Conservation (phyloP, 2,329 filamentous ascomycete species). For the Alternaria brassicicola region DNA sequence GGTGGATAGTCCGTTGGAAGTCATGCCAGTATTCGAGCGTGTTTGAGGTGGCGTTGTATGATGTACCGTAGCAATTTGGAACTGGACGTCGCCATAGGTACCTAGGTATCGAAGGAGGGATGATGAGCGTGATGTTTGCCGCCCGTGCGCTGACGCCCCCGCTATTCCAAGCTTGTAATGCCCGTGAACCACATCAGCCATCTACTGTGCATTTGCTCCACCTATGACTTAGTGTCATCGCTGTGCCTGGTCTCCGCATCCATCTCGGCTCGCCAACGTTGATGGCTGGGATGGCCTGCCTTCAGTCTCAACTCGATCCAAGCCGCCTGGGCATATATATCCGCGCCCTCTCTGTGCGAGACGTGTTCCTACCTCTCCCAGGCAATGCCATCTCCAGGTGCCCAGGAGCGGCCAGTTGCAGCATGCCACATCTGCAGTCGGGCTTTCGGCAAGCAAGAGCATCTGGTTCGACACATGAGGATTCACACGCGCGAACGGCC, state of each 20-base stretch:
- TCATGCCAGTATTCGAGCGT: conserved; percentile 56
- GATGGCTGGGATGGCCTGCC: background rate
- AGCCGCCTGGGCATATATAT: background rate
- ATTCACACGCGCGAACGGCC: conserved; percentile 21
- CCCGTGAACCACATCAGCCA: background rate
- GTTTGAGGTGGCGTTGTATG: background rate
- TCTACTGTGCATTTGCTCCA: background rate
- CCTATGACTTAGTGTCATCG: background rate
- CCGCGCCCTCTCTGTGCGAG: background rate
- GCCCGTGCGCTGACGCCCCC: background rate
- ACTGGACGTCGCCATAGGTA: background rate
- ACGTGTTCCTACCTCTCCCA: background rate
- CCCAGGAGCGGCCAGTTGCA: background rate
- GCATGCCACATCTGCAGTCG: conserved; percentile 12
- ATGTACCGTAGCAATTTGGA: background rate
- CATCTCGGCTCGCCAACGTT: background rate
- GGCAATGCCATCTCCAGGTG: background rate
- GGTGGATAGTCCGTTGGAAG: conserved; percentile 53
- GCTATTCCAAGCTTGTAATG: background rate
- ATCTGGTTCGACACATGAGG: conserved; percentile 18
- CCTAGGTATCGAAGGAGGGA: background rate
- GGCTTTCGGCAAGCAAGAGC: conserved; percentile 16
- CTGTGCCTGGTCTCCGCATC: background rate
- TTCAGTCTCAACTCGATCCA: background rate
- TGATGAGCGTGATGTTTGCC: background rate